phyloP scores from a whole-genome alignment of 2,329 filamentous ascomycete species.

The Dothiorella sarmentorum region DNA sequence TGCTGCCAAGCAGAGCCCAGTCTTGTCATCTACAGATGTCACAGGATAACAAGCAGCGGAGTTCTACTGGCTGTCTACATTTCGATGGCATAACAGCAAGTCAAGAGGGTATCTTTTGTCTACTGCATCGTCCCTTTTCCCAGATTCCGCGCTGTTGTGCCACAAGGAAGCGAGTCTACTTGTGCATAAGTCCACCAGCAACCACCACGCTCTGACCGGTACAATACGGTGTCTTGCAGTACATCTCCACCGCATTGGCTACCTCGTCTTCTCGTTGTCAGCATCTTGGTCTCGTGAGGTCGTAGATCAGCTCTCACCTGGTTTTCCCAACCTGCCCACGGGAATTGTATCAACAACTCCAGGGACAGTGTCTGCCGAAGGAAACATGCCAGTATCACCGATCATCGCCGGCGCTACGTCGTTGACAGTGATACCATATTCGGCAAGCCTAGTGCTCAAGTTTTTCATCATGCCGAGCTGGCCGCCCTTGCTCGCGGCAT shows the following conservation, averaged over 20 bases:
- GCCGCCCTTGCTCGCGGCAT: slow-evolving; percentile 61
- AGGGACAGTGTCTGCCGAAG: slow-evolving; percentile 22
- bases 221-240: slow-evolving; percentile 26
- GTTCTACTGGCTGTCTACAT: too few species aligned
- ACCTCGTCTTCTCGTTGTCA: slow-evolving; percentile 12
- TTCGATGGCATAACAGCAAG: background rate
- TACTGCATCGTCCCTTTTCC: background rate
- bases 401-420: slow-evolving; percentile 69
- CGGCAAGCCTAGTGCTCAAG: slow-evolving; percentile 56
- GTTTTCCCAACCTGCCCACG: slow-evolving; percentile 25
- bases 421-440: slow-evolving; percentile 62
- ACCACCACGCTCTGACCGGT: slow-evolving; percentile 28
- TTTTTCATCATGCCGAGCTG: slow-evolving; percentile 65
- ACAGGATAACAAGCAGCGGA: background rate
- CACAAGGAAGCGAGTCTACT: slow-evolving; percentile 16
- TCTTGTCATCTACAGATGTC: background rate
- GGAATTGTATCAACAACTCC: slow-evolving; percentile 26
- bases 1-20: background rate
- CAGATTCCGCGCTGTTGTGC: too few species aligned
- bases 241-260: slow-evolving; percentile 28
- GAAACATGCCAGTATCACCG: slow-evolving; percentile 42
- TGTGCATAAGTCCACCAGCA: slow-evolving; percentile 29
- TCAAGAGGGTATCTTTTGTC: background rate
- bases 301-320: slow-evolving; percentile 20
- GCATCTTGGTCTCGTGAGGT: too few species aligned